Percentiles rank a stretch among this genome's conserved stretches.
Evolutionary conservation across 352 stramenopile genomes (phyloP).

Genomic region (Pythium aristosporum): DNA sequence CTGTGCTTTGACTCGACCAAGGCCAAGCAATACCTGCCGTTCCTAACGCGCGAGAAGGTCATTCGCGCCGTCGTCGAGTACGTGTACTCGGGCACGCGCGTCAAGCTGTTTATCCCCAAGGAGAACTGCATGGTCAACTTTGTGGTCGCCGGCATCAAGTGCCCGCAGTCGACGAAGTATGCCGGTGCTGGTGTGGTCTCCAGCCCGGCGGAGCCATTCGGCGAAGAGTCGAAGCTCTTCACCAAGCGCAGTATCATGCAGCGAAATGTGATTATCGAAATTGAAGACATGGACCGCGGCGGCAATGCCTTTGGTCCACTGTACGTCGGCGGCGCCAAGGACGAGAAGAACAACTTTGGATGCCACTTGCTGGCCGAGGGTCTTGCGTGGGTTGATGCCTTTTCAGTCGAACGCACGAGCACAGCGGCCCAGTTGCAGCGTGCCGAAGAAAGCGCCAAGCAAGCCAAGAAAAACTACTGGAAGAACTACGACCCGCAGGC

Average conservation of each 20-base stretch:
- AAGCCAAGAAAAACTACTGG: constrained; percentile 95
- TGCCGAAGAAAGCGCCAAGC: constrained; percentile 87
- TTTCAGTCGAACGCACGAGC: constrained; percentile 92
- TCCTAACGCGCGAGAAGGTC: constrained; percentile 78
- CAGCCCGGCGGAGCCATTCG: constrained; percentile 81
- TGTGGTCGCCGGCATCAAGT: constrained; percentile 88
- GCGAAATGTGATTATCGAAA: constrained; percentile 89
- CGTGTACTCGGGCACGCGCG: constrained; percentile 95
- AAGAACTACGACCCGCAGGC: constrained; percentile 76
- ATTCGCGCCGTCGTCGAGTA: constrained; percentile 92
- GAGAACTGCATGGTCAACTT: constrained; percentile 98
- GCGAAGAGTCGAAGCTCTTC: constrained; percentile 88
- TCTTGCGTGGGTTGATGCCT: constrained; percentile 91
- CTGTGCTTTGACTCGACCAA: constrained; percentile 87
- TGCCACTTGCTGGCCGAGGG: constrained; percentile 92
- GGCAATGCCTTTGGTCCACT: constrained; percentile 90
- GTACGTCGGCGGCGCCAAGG: constrained; percentile 59
- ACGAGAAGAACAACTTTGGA: constrained; percentile 87
- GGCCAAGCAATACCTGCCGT: constrained; percentile 88
- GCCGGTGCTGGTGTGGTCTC: constrained; percentile 90
- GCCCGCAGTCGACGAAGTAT: constrained; percentile 79
- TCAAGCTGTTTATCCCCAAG: constrained; percentile 95
- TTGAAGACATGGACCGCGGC: constrained; percentile 93
- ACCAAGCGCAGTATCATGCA: constrained; percentile 89
- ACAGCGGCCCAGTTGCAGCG: constrained; percentile 68